These are phyloP conservation scores for Malassezia arunalokei DNA, from an alignment of 1,284 basidiomycete genomes.

Conservation along the genomic window DNA sequence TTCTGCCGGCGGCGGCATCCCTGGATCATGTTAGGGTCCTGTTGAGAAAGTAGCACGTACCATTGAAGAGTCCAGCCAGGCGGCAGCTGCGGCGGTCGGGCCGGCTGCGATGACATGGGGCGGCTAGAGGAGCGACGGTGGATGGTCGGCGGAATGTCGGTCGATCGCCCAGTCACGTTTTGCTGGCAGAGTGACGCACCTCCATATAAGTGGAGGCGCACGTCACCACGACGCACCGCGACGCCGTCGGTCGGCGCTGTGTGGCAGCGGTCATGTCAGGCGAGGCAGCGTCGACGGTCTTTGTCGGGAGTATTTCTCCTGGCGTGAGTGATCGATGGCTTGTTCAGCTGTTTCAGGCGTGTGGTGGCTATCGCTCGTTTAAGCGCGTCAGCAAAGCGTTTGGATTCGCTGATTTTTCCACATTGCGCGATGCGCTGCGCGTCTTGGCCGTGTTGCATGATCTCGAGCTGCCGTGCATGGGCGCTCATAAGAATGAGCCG, in stretches of 20 bases:
- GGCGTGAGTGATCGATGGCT: constrained; percentile 70
- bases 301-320: constrained; percentile 86
- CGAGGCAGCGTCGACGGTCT: constrained; percentile 55
- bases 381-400: constrained; percentile 87
- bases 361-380: constrained; percentile 71
- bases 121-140: neutral
- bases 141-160: neutral
- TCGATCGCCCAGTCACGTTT: neutral
- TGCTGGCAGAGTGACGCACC: constrained; percentile 8
- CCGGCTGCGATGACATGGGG: constrained; percentile 15
- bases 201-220: neutral
- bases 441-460: constrained; percentile 68
- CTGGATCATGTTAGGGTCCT: constrained; percentile 48
- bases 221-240: neutral
- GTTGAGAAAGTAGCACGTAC: constrained; percentile 48
- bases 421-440: constrained; percentile 71
- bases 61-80: constrained; percentile 82
- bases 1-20: constrained; percentile 67
- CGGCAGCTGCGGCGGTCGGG: constrained; percentile 51
- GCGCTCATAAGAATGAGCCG: constrained; percentile 20
- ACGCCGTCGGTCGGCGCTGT: neutral
- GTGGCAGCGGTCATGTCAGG: too few relatives aligned
- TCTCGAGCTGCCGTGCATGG: constrained; percentile 55
- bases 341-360: constrained; percentile 62
- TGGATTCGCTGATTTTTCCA: constrained; percentile 83